These are phyloP conservation scores for Leccinum obscurum DNA, from an alignment of 768 basidiomycete species.

Conservation along the genomic window DNA sequence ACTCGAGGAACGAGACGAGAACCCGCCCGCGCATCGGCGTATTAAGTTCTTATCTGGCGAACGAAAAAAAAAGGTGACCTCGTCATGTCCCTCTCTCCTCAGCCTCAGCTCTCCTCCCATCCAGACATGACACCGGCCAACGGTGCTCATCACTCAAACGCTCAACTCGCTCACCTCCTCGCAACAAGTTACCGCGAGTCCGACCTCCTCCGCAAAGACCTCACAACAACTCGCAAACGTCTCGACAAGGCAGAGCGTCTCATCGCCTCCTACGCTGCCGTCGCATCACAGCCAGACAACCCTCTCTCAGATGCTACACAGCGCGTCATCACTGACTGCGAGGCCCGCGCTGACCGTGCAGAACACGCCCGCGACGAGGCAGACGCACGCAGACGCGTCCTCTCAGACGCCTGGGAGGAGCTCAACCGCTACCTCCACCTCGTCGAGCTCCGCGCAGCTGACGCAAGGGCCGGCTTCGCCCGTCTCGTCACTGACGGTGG, in stretches of 20 bases:
- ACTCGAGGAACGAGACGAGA: not conserved
- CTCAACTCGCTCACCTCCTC: constrained; percentile 60
- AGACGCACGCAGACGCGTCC: constrained; percentile 43
- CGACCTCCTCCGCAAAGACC: constrained; percentile 52
- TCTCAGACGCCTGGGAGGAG: constrained; percentile 51
- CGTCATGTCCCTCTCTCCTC: constrained; percentile 22
- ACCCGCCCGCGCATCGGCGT: not conserved
- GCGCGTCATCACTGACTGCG: constrained; percentile 44
- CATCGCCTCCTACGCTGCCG: constrained; percentile 29
- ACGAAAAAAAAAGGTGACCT: constrained; percentile 1
- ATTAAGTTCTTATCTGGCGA: not conserved
- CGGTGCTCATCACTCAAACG: constrained; percentile 37
- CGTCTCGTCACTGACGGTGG: constrained; percentile 46
- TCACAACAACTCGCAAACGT: constrained; percentile 40
- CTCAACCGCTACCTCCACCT: constrained; percentile 48
- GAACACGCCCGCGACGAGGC: constrained; percentile 58
- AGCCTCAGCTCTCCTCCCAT: constrained; percentile 5
- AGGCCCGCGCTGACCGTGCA: constrained; percentile 49
- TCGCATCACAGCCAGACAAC: constrained; percentile 10
- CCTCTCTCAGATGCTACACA: constrained; percentile 34
- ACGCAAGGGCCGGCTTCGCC: constrained; percentile 49
- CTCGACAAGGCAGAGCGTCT: constrained; percentile 57
- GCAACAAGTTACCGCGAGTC: constrained; percentile 51
- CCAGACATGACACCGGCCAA: constrained; percentile 15
- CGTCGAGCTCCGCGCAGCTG: constrained; percentile 46